Evolutionary conservation across 345 rosid genomes (phyloP).

Genomic region (Physaria fendleri): DNA sequence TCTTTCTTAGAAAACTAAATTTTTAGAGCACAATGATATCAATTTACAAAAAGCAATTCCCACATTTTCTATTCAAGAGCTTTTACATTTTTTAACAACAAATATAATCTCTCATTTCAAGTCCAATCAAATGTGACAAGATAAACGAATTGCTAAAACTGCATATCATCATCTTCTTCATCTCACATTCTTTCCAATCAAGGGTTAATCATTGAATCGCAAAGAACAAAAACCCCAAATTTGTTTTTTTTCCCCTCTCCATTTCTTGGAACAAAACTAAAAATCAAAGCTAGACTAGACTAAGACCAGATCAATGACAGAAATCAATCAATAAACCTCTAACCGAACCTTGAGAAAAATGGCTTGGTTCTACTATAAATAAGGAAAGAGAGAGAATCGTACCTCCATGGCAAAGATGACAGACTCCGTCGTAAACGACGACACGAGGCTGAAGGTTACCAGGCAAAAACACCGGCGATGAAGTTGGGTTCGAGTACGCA

Average conservation of each 20-base stretch:
- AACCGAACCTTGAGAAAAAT: background rate
- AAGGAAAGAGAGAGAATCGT: background rate
- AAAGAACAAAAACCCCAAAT: background rate
- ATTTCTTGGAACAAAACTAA: background rate
- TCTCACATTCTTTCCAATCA: background rate
- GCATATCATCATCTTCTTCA: background rate
- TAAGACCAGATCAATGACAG: background rate
- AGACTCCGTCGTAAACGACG: slow-evolving; percentile 88
- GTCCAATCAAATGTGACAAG: slow-evolving; percentile 1
- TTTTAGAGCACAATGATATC: background rate
- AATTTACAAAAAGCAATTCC: background rate
- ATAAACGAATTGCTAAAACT: background rate
- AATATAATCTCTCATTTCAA: background rate
- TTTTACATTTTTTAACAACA: background rate
- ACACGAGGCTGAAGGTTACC: slow-evolving; percentile 81
- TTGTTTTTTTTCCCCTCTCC: background rate
- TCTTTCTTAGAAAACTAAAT: background rate
- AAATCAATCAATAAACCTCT: background rate
- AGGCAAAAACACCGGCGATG: slow-evolving; percentile 32
- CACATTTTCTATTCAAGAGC: background rate
- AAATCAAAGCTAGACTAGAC: background rate
- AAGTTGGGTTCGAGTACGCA: slow-evolving; percentile 25
- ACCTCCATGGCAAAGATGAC: slow-evolving; percentile 97
- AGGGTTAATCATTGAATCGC: background rate
- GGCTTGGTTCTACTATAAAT: background rate